phyloP scores from a whole-genome alignment of 768 basidiomycete genomes.

The Hortiboletus flavorubellus region DNA sequence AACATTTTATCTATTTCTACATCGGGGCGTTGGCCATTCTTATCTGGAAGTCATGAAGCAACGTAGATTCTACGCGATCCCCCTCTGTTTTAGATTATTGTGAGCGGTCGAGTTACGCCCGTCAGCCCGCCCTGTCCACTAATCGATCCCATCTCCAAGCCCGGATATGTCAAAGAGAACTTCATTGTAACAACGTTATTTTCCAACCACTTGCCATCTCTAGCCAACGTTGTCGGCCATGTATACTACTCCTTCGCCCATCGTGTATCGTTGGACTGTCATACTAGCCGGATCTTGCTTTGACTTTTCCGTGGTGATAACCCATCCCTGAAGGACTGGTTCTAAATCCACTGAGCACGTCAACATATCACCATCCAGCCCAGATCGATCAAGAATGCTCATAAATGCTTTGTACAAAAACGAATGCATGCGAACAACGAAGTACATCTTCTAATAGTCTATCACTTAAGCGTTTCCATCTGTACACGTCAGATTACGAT shows the following conservation, averaged over 20 bases:
- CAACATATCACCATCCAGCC: not conserved
- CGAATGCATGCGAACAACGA: slow-evolving; percentile 20
- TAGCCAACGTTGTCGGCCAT: slow-evolving; percentile 16
- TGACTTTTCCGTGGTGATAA: not conserved
- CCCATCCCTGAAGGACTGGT: not conserved
- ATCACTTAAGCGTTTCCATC: not conserved
- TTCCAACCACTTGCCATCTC: slow-evolving; percentile 14
- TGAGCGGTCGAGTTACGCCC: slow-evolving; percentile 7
- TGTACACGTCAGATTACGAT: slow-evolving; percentile 8
- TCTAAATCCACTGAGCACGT: not conserved
- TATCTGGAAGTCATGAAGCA: slow-evolving; percentile 83
- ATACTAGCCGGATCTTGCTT: not conserved
- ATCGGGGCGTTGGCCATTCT: slow-evolving; percentile 89
- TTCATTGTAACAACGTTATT: slow-evolving; percentile 24
- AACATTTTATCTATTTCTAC: slow-evolving; percentile 99
- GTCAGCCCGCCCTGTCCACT: not conserved
- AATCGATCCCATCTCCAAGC: not conserved
- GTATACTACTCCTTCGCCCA: slow-evolving; percentile 20
- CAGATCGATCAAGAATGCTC: slow-evolving; percentile 9
- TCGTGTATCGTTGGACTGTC: slow-evolving; percentile 18
- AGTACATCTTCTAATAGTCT: slow-evolving; percentile 12
- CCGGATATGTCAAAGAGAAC: slow-evolving; percentile 19
- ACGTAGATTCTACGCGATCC: slow-evolving; percentile 5
- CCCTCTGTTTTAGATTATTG: slow-evolving; percentile 23
- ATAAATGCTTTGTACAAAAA: slow-evolving; percentile 13